Evolutionary conservation across 2,329 filamentous ascomycete species (phyloP).

Genomic region (Microsporum canis): DNA sequence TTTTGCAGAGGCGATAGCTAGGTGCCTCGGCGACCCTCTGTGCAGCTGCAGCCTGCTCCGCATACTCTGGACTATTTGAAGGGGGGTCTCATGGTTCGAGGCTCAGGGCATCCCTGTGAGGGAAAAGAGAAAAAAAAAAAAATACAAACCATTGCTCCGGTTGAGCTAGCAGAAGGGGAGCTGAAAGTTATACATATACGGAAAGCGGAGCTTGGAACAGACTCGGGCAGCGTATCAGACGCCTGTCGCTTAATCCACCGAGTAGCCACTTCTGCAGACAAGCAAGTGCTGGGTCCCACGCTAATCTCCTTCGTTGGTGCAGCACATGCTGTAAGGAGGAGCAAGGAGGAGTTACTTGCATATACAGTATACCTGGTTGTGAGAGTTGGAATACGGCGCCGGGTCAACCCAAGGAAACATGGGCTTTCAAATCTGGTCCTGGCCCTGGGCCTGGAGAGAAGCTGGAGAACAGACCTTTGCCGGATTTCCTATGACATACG

Average conservation of each 20-base stretch:
- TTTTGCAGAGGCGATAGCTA: background rate
- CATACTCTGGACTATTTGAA: no score
- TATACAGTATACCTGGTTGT: background rate
- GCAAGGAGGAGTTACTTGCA: background rate
- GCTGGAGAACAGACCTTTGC: background rate
- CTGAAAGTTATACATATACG: background rate
- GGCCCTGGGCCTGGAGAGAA: background rate
- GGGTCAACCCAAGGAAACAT: background rate
- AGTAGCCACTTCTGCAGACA: conserved; percentile 1
- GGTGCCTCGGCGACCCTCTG: background rate
- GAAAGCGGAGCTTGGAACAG: background rate
- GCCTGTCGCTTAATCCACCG: conserved; percentile 3
- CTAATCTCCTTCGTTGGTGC: background rate
- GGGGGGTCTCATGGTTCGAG: no score
- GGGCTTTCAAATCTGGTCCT: background rate
- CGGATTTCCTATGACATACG: background rate
- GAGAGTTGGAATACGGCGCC: background rate
- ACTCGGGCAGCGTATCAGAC: background rate
- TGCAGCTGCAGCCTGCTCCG: no score
- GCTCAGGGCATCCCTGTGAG: background rate
- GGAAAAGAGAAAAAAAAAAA: background rate
- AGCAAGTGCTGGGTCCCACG: background rate
- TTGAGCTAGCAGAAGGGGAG: background rate
- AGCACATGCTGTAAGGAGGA: background rate
- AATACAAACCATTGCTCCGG: background rate